These are phyloP conservation scores for Echinochloa phyllopogon DNA, from an alignment of 176 grass and related monocot species.

Conservation along the genomic window DNA sequence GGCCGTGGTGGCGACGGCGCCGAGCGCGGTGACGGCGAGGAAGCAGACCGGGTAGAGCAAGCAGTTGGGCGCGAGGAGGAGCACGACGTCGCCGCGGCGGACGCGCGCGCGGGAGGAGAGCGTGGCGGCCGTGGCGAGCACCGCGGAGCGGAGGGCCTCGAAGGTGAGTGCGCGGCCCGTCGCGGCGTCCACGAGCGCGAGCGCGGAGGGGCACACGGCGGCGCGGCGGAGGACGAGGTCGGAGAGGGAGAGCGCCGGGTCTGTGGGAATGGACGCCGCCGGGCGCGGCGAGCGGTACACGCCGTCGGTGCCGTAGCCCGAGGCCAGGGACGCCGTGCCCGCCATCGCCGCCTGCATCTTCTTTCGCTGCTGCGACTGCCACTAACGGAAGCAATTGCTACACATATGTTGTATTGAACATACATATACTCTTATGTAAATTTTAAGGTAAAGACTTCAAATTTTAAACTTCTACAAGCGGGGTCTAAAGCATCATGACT, in stretches of 20 bases:
- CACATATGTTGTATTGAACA: too few species aligned
- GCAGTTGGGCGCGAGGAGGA: too few species aligned
- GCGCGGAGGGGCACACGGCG: slow-evolving; percentile 50
- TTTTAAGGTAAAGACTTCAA: too few species aligned
- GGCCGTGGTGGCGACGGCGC: too few species aligned
- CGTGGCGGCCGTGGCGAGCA: slow-evolving; percentile 46
- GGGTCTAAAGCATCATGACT: too few species aligned
- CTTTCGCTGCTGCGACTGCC: not conserved
- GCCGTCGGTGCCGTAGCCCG: slow-evolving; percentile 60
- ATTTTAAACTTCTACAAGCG: too few species aligned
- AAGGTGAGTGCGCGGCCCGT: slow-evolving; percentile 58
- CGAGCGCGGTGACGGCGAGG: too few species aligned
- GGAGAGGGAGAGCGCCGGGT: slow-evolving; percentile 54
- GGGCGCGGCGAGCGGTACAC: slow-evolving; percentile 67
- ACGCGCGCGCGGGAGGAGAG: slow-evolving; percentile 22
- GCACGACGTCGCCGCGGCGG: too few species aligned
- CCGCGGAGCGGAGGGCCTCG: slow-evolving; percentile 40
- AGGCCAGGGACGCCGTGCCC: slow-evolving; percentile 5
- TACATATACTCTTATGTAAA: too few species aligned
- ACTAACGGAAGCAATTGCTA: too few species aligned
- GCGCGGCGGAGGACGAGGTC: slow-evolving; percentile 62
- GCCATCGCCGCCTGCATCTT: not conserved
- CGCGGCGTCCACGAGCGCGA: slow-evolving; percentile 69
- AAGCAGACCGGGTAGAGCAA: too few species aligned
- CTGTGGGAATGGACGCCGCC: slow-evolving; percentile 41